Conservation (phyloP, 2,329 filamentous ascomycete species). For the Penicillium hesseltinei region DNA sequence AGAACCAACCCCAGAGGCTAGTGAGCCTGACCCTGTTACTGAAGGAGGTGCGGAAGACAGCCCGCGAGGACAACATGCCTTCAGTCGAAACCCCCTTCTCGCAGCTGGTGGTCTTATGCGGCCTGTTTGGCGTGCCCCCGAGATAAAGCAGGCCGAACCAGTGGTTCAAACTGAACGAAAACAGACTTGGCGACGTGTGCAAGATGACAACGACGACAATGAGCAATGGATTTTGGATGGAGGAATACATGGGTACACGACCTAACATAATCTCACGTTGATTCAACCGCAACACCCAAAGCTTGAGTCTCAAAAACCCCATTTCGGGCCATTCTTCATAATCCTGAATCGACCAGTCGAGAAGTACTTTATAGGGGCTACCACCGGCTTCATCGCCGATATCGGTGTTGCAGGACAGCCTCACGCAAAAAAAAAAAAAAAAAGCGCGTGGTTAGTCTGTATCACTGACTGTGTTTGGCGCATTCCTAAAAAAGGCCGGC, state of each 20-base stretch:
- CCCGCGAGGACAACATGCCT: constrained; percentile 32
- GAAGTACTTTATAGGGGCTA: neutral
- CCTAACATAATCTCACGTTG: neutral
- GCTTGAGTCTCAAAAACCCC: neutral
- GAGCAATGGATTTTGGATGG: constrained; percentile 50
- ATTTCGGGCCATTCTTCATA: neutral
- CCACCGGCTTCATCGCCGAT: neutral
- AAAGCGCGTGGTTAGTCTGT: neutral
- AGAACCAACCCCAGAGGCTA: constrained; percentile 21
- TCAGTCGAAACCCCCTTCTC: constrained; percentile 47
- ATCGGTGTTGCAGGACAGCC: neutral
- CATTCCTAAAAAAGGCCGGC: neutral
- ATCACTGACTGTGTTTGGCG: neutral
- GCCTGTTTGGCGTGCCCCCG: constrained; percentile 45
- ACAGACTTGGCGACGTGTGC: constrained; percentile 48
- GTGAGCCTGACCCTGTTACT: constrained; percentile 17
- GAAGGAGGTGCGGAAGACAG: constrained; percentile 11
- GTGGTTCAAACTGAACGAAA: constrained; percentile 33
- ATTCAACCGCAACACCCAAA: neutral
- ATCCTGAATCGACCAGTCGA: neutral
- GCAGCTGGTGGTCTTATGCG: constrained; percentile 44
- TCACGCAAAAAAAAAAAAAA: neutral
- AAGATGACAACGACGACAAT: constrained; percentile 49
- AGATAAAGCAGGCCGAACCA: constrained; percentile 25
- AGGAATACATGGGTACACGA: constrained; percentile 39